A percentile compares a stretch with the other conserved stretches of the same genome.
These are phyloP conservation scores for Musa schizocarpa DNA, from an alignment of 176 grass and related monocot genomes.

Conservation along the genomic window DNA sequence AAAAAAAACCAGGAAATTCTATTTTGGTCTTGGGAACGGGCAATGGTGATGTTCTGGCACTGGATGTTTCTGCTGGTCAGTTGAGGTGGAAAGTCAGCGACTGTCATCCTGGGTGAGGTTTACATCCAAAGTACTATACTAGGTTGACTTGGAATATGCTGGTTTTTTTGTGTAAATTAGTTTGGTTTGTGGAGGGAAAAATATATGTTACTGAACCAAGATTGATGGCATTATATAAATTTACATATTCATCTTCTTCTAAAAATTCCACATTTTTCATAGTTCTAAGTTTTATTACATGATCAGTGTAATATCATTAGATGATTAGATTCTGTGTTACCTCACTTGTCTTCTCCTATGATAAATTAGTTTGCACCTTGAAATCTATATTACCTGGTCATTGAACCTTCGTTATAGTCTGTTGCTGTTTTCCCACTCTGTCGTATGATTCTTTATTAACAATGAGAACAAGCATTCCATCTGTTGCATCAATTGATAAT, in stretches of 20 bases:
- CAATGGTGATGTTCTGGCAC: slow-evolving; percentile 54
- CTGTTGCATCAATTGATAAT: neutral
- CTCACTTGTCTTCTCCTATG: neutral
- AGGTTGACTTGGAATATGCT: slow-evolving; percentile 13
- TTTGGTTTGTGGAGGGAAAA: neutral
- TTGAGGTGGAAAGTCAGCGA: slow-evolving; percentile 68
- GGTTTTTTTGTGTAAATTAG: neutral
- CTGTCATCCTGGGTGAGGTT: slow-evolving; percentile 58
- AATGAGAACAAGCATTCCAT: neutral
- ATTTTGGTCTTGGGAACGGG: slow-evolving; percentile 66
- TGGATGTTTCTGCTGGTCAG: slow-evolving; percentile 52
- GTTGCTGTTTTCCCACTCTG: neutral
- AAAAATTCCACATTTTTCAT: neutral
- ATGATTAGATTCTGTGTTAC: neutral
- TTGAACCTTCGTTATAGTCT: neutral
- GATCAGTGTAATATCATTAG: too few species aligned
- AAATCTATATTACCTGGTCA: neutral
- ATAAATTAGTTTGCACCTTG: neutral
- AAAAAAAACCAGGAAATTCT: slow-evolving; percentile 44
- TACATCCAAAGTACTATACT: neutral
- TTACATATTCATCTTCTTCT: neutral
- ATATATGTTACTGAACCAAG: neutral
- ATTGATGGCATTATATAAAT: neutral
- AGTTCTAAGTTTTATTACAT: too few species aligned
- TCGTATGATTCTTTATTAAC: neutral